A percentile compares a stretch with the other conserved stretches of the same genome.
These are phyloP conservation scores for Candida anglica DNA, from an alignment of 805 yeast genomes.

Conservation along the genomic window DNA sequence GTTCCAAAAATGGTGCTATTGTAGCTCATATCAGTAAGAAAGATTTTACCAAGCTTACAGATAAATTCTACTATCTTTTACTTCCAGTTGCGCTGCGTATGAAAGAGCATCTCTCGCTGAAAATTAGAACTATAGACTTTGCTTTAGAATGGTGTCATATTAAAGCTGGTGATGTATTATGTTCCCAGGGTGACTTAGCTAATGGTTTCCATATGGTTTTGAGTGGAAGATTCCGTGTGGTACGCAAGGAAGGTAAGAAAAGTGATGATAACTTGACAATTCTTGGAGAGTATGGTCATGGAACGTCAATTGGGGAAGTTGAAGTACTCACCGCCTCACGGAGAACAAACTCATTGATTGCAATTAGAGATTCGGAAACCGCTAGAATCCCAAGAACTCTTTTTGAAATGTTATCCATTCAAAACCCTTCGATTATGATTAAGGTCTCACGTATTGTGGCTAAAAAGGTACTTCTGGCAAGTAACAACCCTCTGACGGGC, in stretches of 20 bases:
- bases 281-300: slow-evolving; percentile 84
- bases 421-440: slow-evolving; percentile 86
- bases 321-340: slow-evolving; percentile 84
- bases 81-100: slow-evolving; percentile 74
- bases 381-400: slow-evolving; percentile 89
- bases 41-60: slow-evolving; percentile 62
- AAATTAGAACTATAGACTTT: slow-evolving; percentile 74
- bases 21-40: slow-evolving; percentile 65
- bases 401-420: slow-evolving; percentile 78
- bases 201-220: slow-evolving; percentile 87
- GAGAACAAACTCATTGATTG: slow-evolving; percentile 66
- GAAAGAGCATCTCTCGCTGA: slow-evolving; percentile 60
- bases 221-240: slow-evolving; percentile 81
- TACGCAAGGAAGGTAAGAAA: slow-evolving; percentile 18
- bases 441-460: slow-evolving; percentile 88
- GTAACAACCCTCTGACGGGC: slow-evolving; percentile 1
- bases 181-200: slow-evolving; percentile 80
- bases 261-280: slow-evolving; percentile 22
- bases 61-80: slow-evolving; percentile 71
- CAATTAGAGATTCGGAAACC: slow-evolving; percentile 89
- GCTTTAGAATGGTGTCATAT: slow-evolving; percentile 94
- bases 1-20: slow-evolving; percentile 46
- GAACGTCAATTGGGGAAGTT: slow-evolving; percentile 91
- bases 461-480: slow-evolving; percentile 29
- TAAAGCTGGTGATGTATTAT: slow-evolving; percentile 79